Base-by-base conservation (phyloP, 129 eudicot genomes). In the Saposhnikovia divaricata region DNA sequence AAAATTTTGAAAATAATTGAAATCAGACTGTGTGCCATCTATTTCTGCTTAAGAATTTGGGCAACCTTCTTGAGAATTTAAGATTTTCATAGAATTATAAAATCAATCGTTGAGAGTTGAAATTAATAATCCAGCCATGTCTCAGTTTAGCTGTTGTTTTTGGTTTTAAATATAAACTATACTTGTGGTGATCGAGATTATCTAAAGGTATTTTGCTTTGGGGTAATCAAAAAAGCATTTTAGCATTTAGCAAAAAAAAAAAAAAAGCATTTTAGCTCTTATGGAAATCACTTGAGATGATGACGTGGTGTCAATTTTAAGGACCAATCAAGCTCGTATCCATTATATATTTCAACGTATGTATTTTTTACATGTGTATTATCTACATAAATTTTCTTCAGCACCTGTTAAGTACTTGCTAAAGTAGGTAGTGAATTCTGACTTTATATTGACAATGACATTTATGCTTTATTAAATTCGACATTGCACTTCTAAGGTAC, bases 31-130 rank as follows among this genome's bases (percentile, higher is more conserved):
- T 59, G 31, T 23, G 34, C 69, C 69, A 61, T 61, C 69, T 61
- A 25, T 61, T n/a, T 51, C 76, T 42, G 76, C 73, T 14, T 68
- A n/a, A 61, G 73, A 68, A 68, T 31, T 68, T 68, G 23, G 14
- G 34, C 34, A 61, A 3, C 16, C 6, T n/a, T n/a, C 34, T n/a
- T 25, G 37, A 31, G 42, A 68, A 31, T 68, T 66, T 8, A 65
- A 57, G 28, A 23, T 23, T 23, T 9, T 23, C 13, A 23, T 9
- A 65, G 72, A 28, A 2, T 65, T 65, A 28, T 25, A 6, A 23
- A 2, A 57, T 57, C 66, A 21, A n/a, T 7, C 4, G 9, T 57
- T 2, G 13, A 23, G 66, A 23, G 31, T 21, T 51, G 12, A 55
- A 21, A 57, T 57, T 55, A 55, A 55, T 25, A 2, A 3, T 43